A percentile compares a stretch with the other conserved stretches of the same genome.
These are phyloP conservation scores for Rubia tinctorum DNA, from an alignment of 305 asterid species.

Conservation along the genomic window DNA sequence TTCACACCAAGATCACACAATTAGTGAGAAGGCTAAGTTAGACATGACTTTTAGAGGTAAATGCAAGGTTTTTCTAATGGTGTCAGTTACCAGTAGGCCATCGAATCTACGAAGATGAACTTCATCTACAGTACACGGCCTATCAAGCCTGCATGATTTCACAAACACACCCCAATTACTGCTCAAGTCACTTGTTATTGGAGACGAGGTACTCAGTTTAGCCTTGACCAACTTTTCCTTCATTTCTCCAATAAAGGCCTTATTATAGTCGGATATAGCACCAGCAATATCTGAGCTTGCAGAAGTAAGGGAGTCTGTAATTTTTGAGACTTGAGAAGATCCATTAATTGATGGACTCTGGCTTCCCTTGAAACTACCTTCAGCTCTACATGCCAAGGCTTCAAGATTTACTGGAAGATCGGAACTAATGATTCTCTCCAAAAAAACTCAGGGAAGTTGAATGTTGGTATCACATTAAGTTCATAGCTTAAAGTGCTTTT, in stretches of 20 bases:
- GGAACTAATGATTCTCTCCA: constrained; percentile 85
- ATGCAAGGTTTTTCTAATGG: constrained; percentile 21
- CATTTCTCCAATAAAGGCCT: constrained; percentile 29
- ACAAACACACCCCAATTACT: constrained; percentile 83
- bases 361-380: constrained; percentile 59
- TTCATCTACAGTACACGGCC: constrained; percentile 86
- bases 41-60: constrained; percentile 18
- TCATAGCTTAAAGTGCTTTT: constrained; percentile 64
- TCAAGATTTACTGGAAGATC: constrained; percentile 94
- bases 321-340: constrained; percentile 25
- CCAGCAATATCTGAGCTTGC: constrained; percentile 29
- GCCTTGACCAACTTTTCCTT: constrained; percentile 53
- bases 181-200: constrained; percentile 55
- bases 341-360: constrained; percentile 30
- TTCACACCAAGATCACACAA: constrained; percentile 36
- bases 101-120: constrained; percentile 97
- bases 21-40: constrained; percentile 21
- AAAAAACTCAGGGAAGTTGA: constrained; percentile 91
- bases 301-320: constrained; percentile 33
- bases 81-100: constrained; percentile 75
- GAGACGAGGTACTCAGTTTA: constrained; percentile 58
- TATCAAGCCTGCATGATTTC: constrained; percentile 63
- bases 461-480: constrained; percentile 82
- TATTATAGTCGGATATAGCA: constrained; percentile 33
- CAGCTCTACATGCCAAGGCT: constrained; percentile 90